Evolutionary conservation across 2,329 filamentous ascomycete species (phyloP).

Genomic region (Exutisphaerella laricina): DNA sequence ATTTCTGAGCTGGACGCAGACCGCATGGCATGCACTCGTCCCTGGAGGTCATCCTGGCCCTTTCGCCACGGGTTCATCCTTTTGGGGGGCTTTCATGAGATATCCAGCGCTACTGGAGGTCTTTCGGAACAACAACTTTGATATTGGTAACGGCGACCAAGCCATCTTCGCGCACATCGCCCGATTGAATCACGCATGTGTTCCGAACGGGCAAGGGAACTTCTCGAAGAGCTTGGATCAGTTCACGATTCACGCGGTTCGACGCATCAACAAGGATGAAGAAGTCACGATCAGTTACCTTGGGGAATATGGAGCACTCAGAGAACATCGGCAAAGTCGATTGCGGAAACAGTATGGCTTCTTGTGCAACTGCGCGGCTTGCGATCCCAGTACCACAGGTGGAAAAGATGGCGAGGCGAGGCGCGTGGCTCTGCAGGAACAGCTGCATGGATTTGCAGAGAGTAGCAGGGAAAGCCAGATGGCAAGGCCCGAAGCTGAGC

Average conservation of each 20-base stretch:
- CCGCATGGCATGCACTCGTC: slow-evolving; percentile 12
- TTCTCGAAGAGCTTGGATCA: slow-evolving; percentile 31
- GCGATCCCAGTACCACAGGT: slow-evolving; percentile 15
- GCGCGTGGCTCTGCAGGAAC: slow-evolving; percentile 8
- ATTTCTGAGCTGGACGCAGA: slow-evolving; percentile 12
- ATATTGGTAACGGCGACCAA: slow-evolving; percentile 20
- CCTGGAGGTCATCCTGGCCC: not conserved
- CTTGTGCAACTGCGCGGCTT: slow-evolving; percentile 34
- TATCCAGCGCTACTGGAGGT: slow-evolving; percentile 23
- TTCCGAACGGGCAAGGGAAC: slow-evolving; percentile 34
- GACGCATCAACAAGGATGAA: slow-evolving; percentile 33
- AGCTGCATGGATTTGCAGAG: slow-evolving; percentile 12
- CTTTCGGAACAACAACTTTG: slow-evolving; percentile 30
- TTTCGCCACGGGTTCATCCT: not conserved
- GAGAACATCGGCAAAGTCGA: slow-evolving; percentile 12
- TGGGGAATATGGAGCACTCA: slow-evolving; percentile 21
- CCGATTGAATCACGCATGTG: slow-evolving; percentile 38
- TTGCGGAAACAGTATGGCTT: slow-evolving; percentile 30
- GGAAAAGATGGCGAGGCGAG: slow-evolving; percentile 11
- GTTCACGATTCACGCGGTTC: slow-evolving; percentile 31
- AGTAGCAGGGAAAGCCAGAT: not conserved
- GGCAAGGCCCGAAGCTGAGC: slow-evolving; percentile 6
- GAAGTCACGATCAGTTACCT: slow-evolving; percentile 37
- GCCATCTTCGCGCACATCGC: slow-evolving; percentile 34
- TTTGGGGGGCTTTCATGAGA: slow-evolving; percentile 7